These are phyloP conservation scores for Phytomonas francai DNA, from an alignment of 208 protist species.

Conservation along the genomic window DNA sequence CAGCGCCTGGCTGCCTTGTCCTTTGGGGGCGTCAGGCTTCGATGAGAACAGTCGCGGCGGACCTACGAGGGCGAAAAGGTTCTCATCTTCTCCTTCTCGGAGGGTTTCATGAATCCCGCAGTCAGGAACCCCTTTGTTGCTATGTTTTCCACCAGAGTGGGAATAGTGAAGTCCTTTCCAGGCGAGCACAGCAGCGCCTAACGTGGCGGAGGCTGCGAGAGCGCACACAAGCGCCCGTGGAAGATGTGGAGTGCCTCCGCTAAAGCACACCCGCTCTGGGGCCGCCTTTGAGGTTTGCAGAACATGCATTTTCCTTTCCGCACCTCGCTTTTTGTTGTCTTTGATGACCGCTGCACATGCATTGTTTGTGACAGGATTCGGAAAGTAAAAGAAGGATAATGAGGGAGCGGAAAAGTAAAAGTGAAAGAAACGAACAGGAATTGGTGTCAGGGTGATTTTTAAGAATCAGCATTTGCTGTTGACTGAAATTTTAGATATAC, in stretches of 20 bases:
- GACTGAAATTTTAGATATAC: not conserved
- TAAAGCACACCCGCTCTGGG: not conserved
- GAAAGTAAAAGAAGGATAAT: not conserved
- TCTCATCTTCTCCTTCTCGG: not conserved
- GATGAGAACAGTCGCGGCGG: not conserved
- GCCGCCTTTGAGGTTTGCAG: not conserved
- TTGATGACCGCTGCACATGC: not conserved
- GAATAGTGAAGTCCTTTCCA: not conserved
- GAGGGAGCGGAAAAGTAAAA: constrained; percentile 1
- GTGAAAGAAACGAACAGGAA: not conserved
- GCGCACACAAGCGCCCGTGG: not conserved
- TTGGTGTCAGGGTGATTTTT: not conserved
- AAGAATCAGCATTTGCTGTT: not conserved
- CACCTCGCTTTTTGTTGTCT: not conserved
- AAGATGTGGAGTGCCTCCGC: not conserved
- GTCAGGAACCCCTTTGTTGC: not conserved
- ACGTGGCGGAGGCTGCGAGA: not conserved
- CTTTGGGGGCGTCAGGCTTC: not conserved
- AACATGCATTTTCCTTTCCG: not conserved
- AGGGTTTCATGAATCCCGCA: not conserved
- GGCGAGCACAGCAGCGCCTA: not conserved
- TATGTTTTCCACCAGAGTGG: not conserved
- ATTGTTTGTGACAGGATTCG: not conserved
- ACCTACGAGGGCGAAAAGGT: not conserved
- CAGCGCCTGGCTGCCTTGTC: not conserved